These are phyloP conservation scores for Jackrogersella multiformis DNA, from an alignment of 495 filamentous ascomycete species.

Conservation along the genomic window DNA sequence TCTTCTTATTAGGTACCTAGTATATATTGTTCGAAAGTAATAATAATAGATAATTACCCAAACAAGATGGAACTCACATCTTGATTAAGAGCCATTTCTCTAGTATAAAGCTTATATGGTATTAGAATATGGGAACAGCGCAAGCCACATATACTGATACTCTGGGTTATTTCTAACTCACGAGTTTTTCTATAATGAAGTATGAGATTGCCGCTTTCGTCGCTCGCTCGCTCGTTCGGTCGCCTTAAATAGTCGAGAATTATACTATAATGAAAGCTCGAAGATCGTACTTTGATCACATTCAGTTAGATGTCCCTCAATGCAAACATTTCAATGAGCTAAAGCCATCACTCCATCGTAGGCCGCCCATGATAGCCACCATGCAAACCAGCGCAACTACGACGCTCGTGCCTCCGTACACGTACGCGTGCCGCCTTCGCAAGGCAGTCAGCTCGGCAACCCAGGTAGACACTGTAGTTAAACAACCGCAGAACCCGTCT, in stretches of 20 bases:
- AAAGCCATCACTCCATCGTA: slow-evolving; percentile 79
- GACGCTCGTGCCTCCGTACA: slow-evolving; percentile 77
- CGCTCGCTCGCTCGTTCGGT: neutral
- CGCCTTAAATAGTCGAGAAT: neutral
- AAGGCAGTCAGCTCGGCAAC: slow-evolving; percentile 79
- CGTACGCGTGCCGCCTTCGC: slow-evolving; percentile 72
- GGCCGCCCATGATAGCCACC: slow-evolving; percentile 80
- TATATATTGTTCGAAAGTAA: no score
- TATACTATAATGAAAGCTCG: neutral
- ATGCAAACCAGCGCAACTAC: slow-evolving; percentile 68
- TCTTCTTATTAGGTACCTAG: neutral
- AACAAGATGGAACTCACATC: neutral
- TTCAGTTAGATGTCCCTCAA: slow-evolving; percentile 14
- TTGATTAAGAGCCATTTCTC: neutral
- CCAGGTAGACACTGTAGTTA: slow-evolving; percentile 96
- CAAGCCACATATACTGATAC: neutral
- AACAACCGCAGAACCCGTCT: slow-evolving; percentile 91
- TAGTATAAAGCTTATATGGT: neutral
- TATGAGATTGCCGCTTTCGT: neutral
- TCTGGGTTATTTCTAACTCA: neutral
- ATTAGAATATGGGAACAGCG: neutral
- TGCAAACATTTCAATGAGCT: slow-evolving; percentile 58
- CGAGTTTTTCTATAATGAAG: neutral
- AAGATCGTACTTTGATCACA: neutral
- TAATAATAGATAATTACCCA: neutral